phyloP scores from a whole-genome alignment of 306 rosid species.

The Medicago arabica region DNA sequence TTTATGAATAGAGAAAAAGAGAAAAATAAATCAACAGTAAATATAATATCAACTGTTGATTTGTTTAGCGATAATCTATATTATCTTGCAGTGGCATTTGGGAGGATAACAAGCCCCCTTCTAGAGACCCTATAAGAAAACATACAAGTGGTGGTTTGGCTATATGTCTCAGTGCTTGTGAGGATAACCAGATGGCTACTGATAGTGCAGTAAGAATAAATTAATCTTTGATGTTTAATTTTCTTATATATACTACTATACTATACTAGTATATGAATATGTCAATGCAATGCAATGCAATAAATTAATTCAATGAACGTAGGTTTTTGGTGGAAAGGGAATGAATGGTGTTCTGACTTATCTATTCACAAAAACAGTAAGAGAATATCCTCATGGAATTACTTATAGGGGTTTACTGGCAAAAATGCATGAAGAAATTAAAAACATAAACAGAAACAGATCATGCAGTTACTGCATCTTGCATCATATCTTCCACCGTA shows the following conservation, averaged over 20 bases:
- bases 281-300: too few relatives aligned
- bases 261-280: too few relatives aligned
- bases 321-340: conserved; percentile 60
- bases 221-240: too few relatives aligned
- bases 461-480: conserved; percentile 42
- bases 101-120: conserved; percentile 65
- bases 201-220: conserved; percentile 65
- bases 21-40: too few relatives aligned
- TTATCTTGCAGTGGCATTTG: conserved; percentile 34
- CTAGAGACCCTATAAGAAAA: conserved; percentile 53
- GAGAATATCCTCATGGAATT: conserved; percentile 10
- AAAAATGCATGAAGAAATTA: conserved; percentile 38
- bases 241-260: too few relatives aligned
- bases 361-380: conserved; percentile 49
- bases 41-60: too few relatives aligned
- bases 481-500: conserved; percentile 49
- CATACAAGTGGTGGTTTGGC: conserved; percentile 73
- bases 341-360: conserved; percentile 83
- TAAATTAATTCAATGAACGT: neutral
- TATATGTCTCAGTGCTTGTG: conserved; percentile 74
- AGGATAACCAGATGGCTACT: conserved; percentile 65
- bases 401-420: conserved; percentile 58
- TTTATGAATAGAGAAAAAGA: too few relatives aligned
- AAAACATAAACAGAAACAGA: conserved; percentile 40
- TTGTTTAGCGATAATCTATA: too few relatives aligned